A percentile compares a stretch with the other conserved stretches of the same genome.
phyloP scores from a whole-genome alignment of 2,329 filamentous ascomycete genomes.

The Fusarium nisikadoi region DNA sequence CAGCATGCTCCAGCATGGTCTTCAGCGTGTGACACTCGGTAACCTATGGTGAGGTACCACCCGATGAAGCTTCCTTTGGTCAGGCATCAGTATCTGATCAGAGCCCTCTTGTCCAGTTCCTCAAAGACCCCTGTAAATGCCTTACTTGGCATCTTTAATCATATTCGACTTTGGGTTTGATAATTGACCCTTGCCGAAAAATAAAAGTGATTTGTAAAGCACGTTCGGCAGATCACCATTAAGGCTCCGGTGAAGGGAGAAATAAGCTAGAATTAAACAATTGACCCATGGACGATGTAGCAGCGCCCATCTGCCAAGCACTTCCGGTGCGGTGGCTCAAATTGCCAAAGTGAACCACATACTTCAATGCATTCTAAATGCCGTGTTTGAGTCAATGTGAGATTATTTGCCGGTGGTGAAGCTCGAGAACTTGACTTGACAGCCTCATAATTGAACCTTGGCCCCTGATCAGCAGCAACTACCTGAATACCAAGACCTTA shows the following conservation, averaged over 20 bases:
- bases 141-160: conserved; percentile 20
- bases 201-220: conserved; percentile 21
- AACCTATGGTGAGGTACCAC: neutral
- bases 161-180: conserved; percentile 1
- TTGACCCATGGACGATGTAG: conserved; percentile 24
- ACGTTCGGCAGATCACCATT: conserved; percentile 34
- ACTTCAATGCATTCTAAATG: neutral
- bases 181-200: conserved; percentile 8
- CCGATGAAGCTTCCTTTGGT: conserved; percentile 3
- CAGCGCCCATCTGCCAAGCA: conserved; percentile 26
- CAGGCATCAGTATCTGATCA: conserved; percentile 7
- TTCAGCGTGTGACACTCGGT: neutral
- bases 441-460: conserved; percentile 22
- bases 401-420: neutral
- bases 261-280: conserved; percentile 13
- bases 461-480: neutral
- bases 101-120: neutral
- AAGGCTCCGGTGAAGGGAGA: conserved; percentile 31
- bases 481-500: conserved; percentile 6
- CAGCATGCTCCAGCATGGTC: neutral
- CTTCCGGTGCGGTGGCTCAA: conserved; percentile 16
- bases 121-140: neutral
- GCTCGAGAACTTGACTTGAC: conserved; percentile 11
- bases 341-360: conserved; percentile 22
- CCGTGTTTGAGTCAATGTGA: conserved; percentile 1